A percentile compares a stretch with the other conserved stretches of the same genome.
Evolutionary conservation across 805 yeast species (phyloP).

Genomic region (Barnettozyma salicaria): DNA sequence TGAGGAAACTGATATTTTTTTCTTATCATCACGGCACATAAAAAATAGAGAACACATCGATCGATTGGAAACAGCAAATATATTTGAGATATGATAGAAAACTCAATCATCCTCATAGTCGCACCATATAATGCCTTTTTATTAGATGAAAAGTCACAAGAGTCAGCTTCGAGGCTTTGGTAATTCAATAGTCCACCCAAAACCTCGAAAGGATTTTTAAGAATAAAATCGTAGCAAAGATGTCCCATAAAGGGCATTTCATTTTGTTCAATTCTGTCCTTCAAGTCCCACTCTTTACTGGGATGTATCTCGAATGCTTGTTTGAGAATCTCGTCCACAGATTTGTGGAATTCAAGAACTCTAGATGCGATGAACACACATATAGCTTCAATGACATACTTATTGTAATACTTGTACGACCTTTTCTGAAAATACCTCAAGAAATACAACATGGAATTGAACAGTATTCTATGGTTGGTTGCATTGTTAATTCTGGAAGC

Average conservation of each 20-base stretch:
- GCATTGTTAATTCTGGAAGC: not conserved
- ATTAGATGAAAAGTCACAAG: slow-evolving; percentile 2
- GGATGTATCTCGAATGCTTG: slow-evolving; percentile 1
- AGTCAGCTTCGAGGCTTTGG: not conserved
- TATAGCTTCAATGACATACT: slow-evolving; percentile 1
- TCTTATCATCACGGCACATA: slow-evolving; percentile 7
- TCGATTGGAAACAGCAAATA: slow-evolving; percentile 14
- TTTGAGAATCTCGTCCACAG: slow-evolving; percentile 9
- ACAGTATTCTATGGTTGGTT: not conserved
- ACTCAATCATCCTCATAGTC: slow-evolving; percentile 5
- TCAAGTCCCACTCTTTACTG: slow-evolving; percentile 12
- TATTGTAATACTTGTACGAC: slow-evolving; percentile 9
- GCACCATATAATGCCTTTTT: not conserved
- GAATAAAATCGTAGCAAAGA: slow-evolving; percentile 22
- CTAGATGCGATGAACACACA: slow-evolving; percentile 20
- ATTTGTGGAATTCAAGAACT: slow-evolving; percentile 16
- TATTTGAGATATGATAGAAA: slow-evolving; percentile 11
- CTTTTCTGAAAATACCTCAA: slow-evolving; percentile 20
- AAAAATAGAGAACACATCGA: slow-evolving; percentile 7
- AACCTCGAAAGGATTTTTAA: slow-evolving; percentile 15
- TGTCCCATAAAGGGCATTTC: slow-evolving; percentile 21
- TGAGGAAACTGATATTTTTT: slow-evolving; percentile 10
- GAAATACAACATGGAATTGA: slow-evolving; percentile 14
- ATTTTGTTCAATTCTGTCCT: slow-evolving; percentile 14
- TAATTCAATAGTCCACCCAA: not conserved